These are phyloP conservation scores for Fusarium sp. DNA, from an alignment of 2,329 filamentous ascomycete genomes.

Conservation along the genomic window DNA sequence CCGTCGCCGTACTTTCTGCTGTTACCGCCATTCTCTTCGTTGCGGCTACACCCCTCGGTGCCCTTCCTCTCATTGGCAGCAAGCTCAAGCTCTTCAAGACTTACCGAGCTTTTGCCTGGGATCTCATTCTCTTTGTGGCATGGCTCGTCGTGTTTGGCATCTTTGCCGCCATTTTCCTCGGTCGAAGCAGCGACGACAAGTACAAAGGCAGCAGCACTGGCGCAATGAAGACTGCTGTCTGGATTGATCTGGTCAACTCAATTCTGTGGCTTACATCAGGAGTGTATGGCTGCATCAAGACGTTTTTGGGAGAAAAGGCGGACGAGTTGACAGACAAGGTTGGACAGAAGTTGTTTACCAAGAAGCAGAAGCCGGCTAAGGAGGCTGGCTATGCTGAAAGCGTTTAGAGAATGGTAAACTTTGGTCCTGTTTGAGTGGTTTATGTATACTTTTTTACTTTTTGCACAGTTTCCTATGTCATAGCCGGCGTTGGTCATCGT, in stretches of 20 bases:
- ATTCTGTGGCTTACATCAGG: constrained; percentile 73
- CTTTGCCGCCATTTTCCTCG: constrained; percentile 80
- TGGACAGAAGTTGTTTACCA: constrained; percentile 57
- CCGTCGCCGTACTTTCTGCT: constrained; percentile 69
- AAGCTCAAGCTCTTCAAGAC: constrained; percentile 56
- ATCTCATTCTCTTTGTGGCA: constrained; percentile 59
- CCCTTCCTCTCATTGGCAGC: constrained; percentile 54
- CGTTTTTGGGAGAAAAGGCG: constrained; percentile 58
- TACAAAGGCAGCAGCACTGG: constrained; percentile 61
- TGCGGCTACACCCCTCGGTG: constrained; percentile 55
- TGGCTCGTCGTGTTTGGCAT: constrained; percentile 81
- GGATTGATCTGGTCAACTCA: constrained; percentile 78
- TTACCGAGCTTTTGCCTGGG: constrained; percentile 63
- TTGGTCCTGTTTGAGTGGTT: background rate
- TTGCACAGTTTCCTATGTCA: constrained; percentile 28
- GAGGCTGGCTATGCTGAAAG: constrained; percentile 50
- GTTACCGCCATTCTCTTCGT: constrained; percentile 64
- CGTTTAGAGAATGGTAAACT: constrained; percentile 38
- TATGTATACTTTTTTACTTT: constrained; percentile 2
- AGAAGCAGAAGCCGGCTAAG: constrained; percentile 51
- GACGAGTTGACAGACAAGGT: constrained; percentile 57
- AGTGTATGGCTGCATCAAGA: constrained; percentile 59
- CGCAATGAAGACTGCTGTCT: constrained; percentile 79
- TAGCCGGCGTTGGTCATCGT: constrained; percentile 27
- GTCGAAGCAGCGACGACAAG: constrained; percentile 66